Conservation (phyloP, 192 early-diverging fungal species). For the Linnemannia elongata region DNA sequence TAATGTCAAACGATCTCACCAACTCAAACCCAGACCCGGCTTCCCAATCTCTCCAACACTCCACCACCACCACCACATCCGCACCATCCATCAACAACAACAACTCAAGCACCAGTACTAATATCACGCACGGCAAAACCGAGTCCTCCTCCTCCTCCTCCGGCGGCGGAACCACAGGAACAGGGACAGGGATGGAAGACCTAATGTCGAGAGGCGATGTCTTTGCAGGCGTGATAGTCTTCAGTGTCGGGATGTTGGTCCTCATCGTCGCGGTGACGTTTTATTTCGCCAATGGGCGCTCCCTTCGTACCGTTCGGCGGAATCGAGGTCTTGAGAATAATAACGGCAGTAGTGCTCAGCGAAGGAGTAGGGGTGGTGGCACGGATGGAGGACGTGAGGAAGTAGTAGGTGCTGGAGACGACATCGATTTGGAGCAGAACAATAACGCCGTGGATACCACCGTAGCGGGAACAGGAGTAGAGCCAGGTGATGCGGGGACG, state of each 20-base stretch:
- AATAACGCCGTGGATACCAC: neutral
- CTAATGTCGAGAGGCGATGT: slow-evolving; percentile 9
- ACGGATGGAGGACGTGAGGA: neutral
- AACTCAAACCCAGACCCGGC: neutral
- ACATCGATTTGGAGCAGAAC: neutral
- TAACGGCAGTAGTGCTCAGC: neutral
- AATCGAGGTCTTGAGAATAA: neutral
- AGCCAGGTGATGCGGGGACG: neutral
- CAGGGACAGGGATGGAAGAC: neutral
- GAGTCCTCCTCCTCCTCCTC: no score
- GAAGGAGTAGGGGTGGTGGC: neutral
- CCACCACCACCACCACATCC: no score
- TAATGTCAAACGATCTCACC: neutral
- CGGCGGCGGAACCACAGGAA: no score
- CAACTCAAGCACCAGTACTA: neutral
- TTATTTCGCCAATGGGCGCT: slow-evolving; percentile 28
- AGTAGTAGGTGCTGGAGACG: neutral
- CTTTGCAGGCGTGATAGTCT: slow-evolving; percentile 29
- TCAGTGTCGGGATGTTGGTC: slow-evolving; percentile 28
- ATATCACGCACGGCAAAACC: neutral
- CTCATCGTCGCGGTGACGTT: slow-evolving; percentile 20
- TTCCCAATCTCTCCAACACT: neutral
- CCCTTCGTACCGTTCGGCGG: neutral
- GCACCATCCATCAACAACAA: neutral
- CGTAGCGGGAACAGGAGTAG: neutral